Evolutionary conservation across 2,329 filamentous ascomycete species (phyloP), one percentile per base, ranked within the genome.

Genomic region (Colletotrichum lupini): DNA sequence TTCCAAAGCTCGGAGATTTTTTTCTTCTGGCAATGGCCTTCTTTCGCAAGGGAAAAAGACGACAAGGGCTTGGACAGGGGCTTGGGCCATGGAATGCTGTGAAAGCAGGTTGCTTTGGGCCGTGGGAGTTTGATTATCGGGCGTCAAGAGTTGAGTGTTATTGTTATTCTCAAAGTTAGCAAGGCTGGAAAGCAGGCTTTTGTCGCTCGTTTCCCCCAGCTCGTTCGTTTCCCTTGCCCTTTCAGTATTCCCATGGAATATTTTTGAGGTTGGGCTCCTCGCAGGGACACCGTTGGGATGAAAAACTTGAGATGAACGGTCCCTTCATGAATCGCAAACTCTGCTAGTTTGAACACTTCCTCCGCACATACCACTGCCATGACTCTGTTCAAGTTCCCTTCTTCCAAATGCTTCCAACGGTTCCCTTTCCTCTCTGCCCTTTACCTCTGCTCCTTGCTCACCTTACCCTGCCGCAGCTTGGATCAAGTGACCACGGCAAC

Each of bases 231-330:
- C 28, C 55, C 30, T 63, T 52, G 55, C 26, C 24, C n/a, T 35
- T 11, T 37, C 37, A 14, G 55, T 35, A 22, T n/a, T 35, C 11
- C 53, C 37, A 14, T 60, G 28, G 62, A 24, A 46, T 1, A 19
- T 24, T 30, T 32, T 58, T 28, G 32, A 56, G 53, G 55, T 73
- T 65, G 70, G 70, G 70, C 70, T 56, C 12, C 53, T 71, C 66
- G 60, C 70, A 70, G 67, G 70, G 70, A 37, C 55, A 73, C 56
- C 70, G 70, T 73, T 70, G 67, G 70, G 70, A 65, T 26, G 26
- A 60, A 32, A 52, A 52, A 70, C 42, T 59, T 64, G 70, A 73
- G 70, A 73, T 65, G 70, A 73, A 70, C 70, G 58, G 30, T 37
- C 46, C 42, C 55, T 61, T 59, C 65, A 61, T 70, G 70, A 73